These are phyloP conservation scores for Hyaloscypha variabilis DNA, from an alignment of 495 filamentous ascomycete species.

Conservation along the genomic window DNA sequence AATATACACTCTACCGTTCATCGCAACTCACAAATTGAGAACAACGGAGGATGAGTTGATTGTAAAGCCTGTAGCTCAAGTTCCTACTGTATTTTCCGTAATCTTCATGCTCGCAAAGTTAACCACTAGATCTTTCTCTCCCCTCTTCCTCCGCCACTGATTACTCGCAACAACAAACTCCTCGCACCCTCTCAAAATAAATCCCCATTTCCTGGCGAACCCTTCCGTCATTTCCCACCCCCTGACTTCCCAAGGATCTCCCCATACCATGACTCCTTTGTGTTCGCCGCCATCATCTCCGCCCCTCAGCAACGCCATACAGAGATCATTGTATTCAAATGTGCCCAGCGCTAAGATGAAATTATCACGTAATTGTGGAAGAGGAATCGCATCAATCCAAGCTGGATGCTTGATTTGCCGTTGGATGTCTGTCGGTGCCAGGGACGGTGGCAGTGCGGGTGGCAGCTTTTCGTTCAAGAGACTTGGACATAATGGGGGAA, in stretches of 20 bases:
- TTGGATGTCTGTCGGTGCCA: slow-evolving; percentile 31
- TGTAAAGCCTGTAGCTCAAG: no score
- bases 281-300: slow-evolving; percentile 27
- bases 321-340: slow-evolving; percentile 50
- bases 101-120: no score
- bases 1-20: no score
- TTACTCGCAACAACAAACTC: slow-evolving; percentile 33
- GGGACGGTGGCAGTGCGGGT: slow-evolving; percentile 23
- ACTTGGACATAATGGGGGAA: neutral
- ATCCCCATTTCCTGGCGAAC: slow-evolving; percentile 37
- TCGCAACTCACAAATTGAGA: no score
- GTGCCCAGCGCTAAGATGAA: slow-evolving; percentile 34
- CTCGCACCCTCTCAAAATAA: slow-evolving; percentile 31
- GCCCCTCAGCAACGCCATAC: slow-evolving; percentile 49
- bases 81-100: no score
- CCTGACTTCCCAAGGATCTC: slow-evolving; percentile 33
- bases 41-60: no score
- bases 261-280: slow-evolving; percentile 36
- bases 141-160: slow-evolving; percentile 17
- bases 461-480: neutral
- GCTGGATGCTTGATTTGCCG: slow-evolving; percentile 32
- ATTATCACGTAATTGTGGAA: slow-evolving; percentile 34
- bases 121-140: neutral
- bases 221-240: slow-evolving; percentile 39
- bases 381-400: slow-evolving; percentile 38